These are phyloP conservation scores for Arabidopsis lyrata DNA, from an alignment of 441 rosid genomes.

Conservation along the genomic window DNA sequence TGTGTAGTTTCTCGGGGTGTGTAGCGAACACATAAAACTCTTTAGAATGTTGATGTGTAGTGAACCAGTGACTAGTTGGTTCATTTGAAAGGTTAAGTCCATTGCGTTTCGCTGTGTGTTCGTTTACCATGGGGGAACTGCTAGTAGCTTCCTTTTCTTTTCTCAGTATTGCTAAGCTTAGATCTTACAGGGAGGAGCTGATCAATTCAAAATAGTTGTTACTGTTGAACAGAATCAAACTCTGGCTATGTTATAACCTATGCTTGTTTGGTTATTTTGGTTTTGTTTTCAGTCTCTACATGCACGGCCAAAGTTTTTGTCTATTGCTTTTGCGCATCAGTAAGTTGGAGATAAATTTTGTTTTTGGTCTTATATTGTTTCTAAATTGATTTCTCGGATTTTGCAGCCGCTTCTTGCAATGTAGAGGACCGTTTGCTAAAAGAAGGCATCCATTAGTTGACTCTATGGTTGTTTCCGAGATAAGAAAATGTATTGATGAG, in stretches of 20 bases:
- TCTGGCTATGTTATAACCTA: constrained; percentile 8
- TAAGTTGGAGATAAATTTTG: constrained; percentile 16
- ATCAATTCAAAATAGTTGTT: background rate
- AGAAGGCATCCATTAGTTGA: constrained; percentile 92
- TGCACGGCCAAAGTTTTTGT: background rate
- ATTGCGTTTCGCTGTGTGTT: constrained; percentile 2
- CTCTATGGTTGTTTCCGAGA: constrained; percentile 78
- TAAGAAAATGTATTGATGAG: constrained; percentile 81
- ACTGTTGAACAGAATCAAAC: background rate
- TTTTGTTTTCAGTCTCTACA: background rate
- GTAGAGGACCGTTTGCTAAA: constrained; percentile 94
- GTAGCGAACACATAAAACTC: background rate
- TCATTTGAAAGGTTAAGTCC: background rate
- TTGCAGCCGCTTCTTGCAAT: constrained; percentile 94
- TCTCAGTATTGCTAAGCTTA: background rate
- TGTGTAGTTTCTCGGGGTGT: background rate
- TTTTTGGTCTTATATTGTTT: constrained; percentile 11
- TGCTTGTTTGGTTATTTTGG: background rate
- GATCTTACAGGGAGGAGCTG: background rate
- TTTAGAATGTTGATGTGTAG: constrained; percentile 4
- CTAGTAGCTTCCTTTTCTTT: constrained; percentile 2
- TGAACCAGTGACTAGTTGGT: background rate
- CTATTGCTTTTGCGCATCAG: no score
- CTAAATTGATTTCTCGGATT: background rate
- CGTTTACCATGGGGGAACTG: constrained; percentile 3